Base-by-base conservation (phyloP, 2,329 filamentous ascomycete species). In the Fusarium abutilonis region DNA sequence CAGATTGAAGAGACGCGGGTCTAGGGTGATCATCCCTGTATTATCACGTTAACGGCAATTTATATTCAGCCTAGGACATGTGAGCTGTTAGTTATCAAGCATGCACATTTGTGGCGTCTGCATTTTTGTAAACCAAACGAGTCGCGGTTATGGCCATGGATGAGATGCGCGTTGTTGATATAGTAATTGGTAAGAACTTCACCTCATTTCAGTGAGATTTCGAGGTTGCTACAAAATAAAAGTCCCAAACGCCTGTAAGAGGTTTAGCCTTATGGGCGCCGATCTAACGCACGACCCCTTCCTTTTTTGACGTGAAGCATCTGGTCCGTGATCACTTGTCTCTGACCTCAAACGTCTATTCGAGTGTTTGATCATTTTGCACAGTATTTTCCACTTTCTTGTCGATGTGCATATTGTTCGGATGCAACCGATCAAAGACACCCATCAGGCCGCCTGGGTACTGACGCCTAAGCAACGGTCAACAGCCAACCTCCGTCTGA, bases 381-480 rank as follows among this genome's bases (percentile, higher is more conserved):
- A 19, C 4, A 19, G 19, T 19, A 44, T 50, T 49, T 56, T 41
- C 43, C 62, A 54, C 53, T 66, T 63, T 62, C 49, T 39, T 28
- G 19, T 34, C 36, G 47, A 50, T 39, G n/a, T 47, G 44, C 47
- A 63, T 28, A 50, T 57, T 53, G 64, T 50, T 69, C 66, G 66
- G 66, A 54, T 65, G 55, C 45, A 56, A 51, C 66, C 66, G 66
- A 69, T 69, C 66, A 67, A 51, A 57, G 43, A 52, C 57, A 63
- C 52, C 49, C 19, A 46, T 52, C 35, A 48, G 23, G 23, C 36
- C 29, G 36, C 19, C 31, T 51, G 41, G 48, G 41, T 50, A 35
- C 38, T 13, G 19, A 32, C 10, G 44, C 41, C 44, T 34, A 48
- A 61, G 52, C 59, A 48, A 55, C 46, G 41, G 47, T 57, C 41